Base-by-base conservation (phyloP, 2,329 filamentous ascomycete species). In the Arthrobotrys sinensis region DNA sequence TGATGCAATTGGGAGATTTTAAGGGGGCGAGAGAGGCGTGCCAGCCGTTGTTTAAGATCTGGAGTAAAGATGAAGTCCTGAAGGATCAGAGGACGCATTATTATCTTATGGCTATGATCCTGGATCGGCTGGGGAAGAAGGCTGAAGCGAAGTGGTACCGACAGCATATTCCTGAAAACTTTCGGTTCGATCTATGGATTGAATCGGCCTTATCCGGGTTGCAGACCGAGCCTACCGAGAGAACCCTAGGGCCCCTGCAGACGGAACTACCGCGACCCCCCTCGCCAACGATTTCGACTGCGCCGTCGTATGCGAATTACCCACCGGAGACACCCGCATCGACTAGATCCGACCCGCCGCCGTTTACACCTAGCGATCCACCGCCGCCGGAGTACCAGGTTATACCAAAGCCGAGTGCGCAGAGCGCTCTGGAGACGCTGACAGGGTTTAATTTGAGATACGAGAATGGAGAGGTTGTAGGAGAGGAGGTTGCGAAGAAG, bases 21-120 rank as follows among this genome's bases (percentile, higher is more conserved):
- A 65, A 63, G 43, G 67, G 48, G n/a, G 75, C 75, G 0, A 62
- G 68, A 62, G 75, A 78, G 43, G 75, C 75, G 14, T 78, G 75
- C 50, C 75, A 78, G 46, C 75, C 75, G 21, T 28, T 78, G 43
- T 78, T 78, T 60, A 71, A 71, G 24, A 78, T 78, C 34, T 78
- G 75, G 75, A 78, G 75, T 24, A 63, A 62, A 16, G 75, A 78
- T 34, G 75, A 71, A n/a, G 75, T 78, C n/a, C 32, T 78, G 62
- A 78, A 72, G 53, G 75, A 78, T 43, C 75, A 78, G 62, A 64
- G 75, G 21, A 78, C 75, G 52, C 75, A 78, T 64, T 78, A 78
- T 48, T 78, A 78, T 46, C 67, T 78, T 8, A 78, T 78, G 75
- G 75, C 68, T 8, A 78, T 78, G 75, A 78, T 78, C 34, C 40